Conservation (phyloP, 306 rosid genomes). For the Calophaca sinica region DNA sequence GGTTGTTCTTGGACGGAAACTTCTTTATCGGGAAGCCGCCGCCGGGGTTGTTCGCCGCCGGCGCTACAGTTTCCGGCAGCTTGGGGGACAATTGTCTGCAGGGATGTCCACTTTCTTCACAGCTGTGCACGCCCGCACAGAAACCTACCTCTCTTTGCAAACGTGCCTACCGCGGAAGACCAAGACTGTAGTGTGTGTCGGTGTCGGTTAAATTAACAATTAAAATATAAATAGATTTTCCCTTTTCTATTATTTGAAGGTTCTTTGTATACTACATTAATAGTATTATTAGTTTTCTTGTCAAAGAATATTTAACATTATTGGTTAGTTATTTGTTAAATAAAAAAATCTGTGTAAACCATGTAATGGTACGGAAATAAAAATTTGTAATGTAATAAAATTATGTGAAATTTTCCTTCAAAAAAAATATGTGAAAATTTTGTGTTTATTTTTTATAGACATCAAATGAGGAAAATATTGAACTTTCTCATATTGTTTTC, state of each 20-base stretch:
- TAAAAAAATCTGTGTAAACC: constrained; percentile 8
- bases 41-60: constrained; percentile 55
- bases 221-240: not conserved
- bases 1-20: constrained; percentile 83
- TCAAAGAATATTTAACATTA: too few species aligned
- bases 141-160: constrained; percentile 75
- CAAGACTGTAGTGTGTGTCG: constrained; percentile 47
- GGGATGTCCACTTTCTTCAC: constrained; percentile 71
- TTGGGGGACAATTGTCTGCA: constrained; percentile 86
- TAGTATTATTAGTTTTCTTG: not conserved
- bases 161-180: constrained; percentile 67
- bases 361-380: not conserved
- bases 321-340: too few species aligned
- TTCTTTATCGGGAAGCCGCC: constrained; percentile 83
- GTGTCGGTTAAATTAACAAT: constrained; percentile 29
- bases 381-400: not conserved
- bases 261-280: not conserved
- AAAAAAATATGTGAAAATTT: not conserved
- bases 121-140: constrained; percentile 80
- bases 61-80: constrained; percentile 67
- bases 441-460: not conserved
- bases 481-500: too few species aligned
- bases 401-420: not conserved
- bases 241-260: not conserved
- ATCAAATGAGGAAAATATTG: too few species aligned